Percentiles rank a stretch among this genome's conserved stretches.
These are phyloP conservation scores for Aspergillus coremiiformis DNA, from an alignment of 495 filamentous ascomycete genomes.

Conservation along the genomic window DNA sequence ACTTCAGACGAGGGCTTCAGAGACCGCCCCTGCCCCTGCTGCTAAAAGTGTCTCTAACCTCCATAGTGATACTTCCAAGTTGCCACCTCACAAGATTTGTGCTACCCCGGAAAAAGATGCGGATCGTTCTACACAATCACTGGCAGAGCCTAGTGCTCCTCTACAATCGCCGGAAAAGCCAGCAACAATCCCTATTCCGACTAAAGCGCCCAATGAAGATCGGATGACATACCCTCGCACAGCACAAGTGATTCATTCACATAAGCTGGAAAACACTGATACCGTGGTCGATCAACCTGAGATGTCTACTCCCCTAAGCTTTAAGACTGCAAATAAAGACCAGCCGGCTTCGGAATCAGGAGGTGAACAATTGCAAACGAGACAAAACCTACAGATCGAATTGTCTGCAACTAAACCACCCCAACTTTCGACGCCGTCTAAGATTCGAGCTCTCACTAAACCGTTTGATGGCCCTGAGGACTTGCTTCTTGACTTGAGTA, in stretches of 20 bases:
- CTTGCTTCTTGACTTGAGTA: conserved; percentile 12
- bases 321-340: background rate
- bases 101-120: background rate
- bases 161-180: background rate
- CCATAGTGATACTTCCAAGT: background rate
- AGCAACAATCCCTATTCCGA: background rate
- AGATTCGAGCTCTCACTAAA: no score
- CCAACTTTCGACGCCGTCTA: no score
- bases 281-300: background rate
- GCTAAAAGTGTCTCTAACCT: background rate
- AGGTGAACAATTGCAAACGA: background rate
- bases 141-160: background rate
- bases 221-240: background rate
- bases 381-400: no score
- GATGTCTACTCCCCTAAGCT: background rate
- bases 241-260: background rate
- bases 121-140: background rate
- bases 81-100: background rate
- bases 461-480: background rate
- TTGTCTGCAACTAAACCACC: no score
- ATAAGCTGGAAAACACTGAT: background rate
- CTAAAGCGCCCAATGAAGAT: background rate
- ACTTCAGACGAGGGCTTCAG: background rate
- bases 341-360: background rate
- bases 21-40: background rate